These are phyloP conservation scores for Cercospora citrullina DNA, from an alignment of 2,329 filamentous ascomycete genomes.

Conservation along the genomic window DNA sequence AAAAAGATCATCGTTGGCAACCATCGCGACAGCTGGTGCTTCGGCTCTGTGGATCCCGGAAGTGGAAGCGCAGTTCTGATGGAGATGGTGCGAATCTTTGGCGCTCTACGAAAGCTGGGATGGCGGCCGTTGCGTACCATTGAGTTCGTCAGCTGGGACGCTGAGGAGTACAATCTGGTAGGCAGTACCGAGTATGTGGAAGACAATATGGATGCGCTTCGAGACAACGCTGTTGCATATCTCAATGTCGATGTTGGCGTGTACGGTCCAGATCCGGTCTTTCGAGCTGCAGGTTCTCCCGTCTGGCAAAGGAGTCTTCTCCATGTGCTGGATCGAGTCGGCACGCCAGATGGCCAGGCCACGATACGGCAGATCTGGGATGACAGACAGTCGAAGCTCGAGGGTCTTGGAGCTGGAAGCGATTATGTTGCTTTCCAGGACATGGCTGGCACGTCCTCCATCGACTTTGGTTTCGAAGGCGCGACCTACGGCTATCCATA, in stretches of 20 bases:
- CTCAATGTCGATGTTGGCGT: conserved; percentile 88
- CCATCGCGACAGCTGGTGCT: conserved; percentile 89
- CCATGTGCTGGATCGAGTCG: conserved; percentile 71
- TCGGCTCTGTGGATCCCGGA: conserved; percentile 82
- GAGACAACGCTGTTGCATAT: conserved; percentile 77
- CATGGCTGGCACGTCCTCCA: conserved; percentile 81
- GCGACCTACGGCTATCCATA: conserved; percentile 61
- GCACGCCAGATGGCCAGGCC: conserved; percentile 69
- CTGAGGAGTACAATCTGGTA: conserved; percentile 85
- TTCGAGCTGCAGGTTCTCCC: conserved; percentile 78
- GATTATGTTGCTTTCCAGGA: conserved; percentile 91
- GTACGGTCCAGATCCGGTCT: conserved; percentile 61
- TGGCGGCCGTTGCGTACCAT: conserved; percentile 95
- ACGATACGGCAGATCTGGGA: conserved; percentile 78
- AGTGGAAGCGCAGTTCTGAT: conserved; percentile 89
- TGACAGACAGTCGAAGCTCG: conserved; percentile 59
- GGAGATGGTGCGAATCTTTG: conserved; percentile 82
- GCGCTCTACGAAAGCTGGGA: conserved; percentile 70
- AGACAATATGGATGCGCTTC: conserved; percentile 71
- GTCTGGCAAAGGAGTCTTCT: conserved; percentile 71
- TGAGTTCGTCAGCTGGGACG: conserved; percentile 97
- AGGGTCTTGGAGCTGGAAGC: conserved; percentile 69
- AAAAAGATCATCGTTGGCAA: conserved; percentile 90
- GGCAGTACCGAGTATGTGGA: conserved; percentile 96
- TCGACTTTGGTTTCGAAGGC: conserved; percentile 79